These are phyloP conservation scores for Inga oerstediana DNA, from an alignment of 306 rosid species.

Conservation along the genomic window DNA sequence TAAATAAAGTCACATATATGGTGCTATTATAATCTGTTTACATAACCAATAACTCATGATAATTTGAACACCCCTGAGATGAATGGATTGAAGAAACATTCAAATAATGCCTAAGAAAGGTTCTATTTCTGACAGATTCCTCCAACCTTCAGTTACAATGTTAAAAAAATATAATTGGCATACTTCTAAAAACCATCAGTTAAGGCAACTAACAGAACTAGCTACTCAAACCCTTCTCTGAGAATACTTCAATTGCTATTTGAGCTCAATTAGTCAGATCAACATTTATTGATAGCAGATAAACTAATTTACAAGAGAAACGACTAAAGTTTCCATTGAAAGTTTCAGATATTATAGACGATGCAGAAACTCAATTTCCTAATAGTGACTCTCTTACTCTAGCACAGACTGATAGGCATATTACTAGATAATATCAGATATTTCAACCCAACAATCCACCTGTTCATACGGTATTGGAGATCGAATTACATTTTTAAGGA, in stretches of 20 bases:
- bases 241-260: not conserved
- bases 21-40: not conserved
- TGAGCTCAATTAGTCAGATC: constrained; percentile 12
- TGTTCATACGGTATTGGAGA: not conserved
- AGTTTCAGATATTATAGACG: constrained; percentile 8
- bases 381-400: not conserved
- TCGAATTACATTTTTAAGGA: not conserved
- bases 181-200: not conserved
- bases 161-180: not conserved
- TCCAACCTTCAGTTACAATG: not conserved
- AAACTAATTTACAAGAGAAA: constrained; percentile 31
- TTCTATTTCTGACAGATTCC: not conserved
- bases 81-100: not conserved
- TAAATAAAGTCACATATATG: not conserved
- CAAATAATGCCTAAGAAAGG: not conserved
- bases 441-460: not conserved
- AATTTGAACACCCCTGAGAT: constrained; percentile 7
- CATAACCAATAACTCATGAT: not conserved
- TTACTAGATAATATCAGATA: not conserved
- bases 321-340: constrained; percentile 4
- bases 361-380: constrained; percentile 5
- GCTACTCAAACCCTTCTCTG: not conserved
- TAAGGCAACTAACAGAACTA: not conserved
- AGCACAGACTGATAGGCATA: not conserved
- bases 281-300: constrained; percentile 13